These are phyloP conservation scores for Ophiostoma triangulosporum DNA, from an alignment of 2,329 filamentous ascomycete genomes.

Conservation along the genomic window DNA sequence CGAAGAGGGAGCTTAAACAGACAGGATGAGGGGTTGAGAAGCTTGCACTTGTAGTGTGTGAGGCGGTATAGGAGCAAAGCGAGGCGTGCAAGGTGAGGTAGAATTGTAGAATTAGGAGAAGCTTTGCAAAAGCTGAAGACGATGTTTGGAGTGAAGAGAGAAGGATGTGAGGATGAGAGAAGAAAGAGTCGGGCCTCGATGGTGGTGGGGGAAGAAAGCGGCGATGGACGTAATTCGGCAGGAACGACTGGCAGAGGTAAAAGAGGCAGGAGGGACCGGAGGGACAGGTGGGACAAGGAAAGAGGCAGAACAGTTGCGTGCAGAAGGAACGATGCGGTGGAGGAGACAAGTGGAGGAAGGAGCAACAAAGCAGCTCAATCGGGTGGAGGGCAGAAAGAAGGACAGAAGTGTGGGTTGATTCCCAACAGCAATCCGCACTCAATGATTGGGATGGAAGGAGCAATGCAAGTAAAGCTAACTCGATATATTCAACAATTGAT, in stretches of 20 bases:
- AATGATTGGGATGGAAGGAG: neutral
- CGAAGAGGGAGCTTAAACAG: slow-evolving; percentile 14
- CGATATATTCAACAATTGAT: neutral
- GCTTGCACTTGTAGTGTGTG: neutral
- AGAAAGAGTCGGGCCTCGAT: neutral
- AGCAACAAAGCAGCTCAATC: neutral
- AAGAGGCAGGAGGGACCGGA: neutral
- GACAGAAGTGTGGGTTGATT: neutral
- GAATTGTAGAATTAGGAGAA: neutral
- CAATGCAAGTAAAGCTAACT: neutral
- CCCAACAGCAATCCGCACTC: neutral
- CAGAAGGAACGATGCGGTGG: slow-evolving; percentile 1
- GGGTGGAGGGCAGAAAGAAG: neutral
- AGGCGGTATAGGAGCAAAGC: neutral
- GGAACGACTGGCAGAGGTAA: neutral
- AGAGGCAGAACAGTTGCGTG: neutral
- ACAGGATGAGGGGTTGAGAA: neutral
- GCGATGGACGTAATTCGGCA: neutral
- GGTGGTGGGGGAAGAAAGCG: neutral
- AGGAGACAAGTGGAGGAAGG: slow-evolving; percentile 1
- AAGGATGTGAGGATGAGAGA: neutral
- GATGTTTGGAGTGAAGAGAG: neutral
- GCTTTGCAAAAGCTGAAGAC: neutral
- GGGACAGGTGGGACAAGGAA: neutral
- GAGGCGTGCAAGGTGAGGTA: neutral